These are phyloP conservation scores for Kwoniella mangroviensis DNA, from an alignment of 768 basidiomycete genomes.

Conservation along the genomic window DNA sequence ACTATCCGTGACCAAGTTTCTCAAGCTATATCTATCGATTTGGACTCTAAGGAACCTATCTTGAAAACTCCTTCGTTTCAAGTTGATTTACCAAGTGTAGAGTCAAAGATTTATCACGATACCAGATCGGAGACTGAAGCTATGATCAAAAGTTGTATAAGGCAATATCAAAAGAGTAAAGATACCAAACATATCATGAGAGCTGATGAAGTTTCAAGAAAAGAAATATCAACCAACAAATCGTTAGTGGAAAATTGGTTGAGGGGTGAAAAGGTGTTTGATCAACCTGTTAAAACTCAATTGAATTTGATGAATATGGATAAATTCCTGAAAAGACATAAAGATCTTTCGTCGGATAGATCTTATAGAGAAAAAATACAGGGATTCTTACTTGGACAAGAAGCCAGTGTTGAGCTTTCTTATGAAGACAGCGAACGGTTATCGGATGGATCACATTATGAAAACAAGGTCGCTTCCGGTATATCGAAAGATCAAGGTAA, in stretches of 20 bases:
- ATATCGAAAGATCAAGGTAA: not conserved
- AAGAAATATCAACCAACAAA: not conserved
- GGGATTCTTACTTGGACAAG: not conserved
- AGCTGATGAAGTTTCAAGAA: not conserved
- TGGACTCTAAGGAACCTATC: not conserved
- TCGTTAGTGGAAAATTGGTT: not conserved
- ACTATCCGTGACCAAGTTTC: not conserved
- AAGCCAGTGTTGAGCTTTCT: not conserved
- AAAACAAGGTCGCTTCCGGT: not conserved
- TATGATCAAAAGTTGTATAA: not conserved
- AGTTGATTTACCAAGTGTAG: not conserved
- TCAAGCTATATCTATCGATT: not conserved
- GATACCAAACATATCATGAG: not conserved
- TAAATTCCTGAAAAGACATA: not conserved
- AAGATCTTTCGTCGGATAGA: not conserved
- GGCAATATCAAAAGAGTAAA: not conserved
- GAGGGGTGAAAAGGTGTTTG: not conserved
- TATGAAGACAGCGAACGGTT: not conserved
- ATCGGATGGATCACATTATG: not conserved
- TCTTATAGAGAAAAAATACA: not conserved
- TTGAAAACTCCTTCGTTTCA: not conserved
- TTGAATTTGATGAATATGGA: not conserved
- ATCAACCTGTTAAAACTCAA: not conserved
- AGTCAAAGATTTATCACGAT: not conserved
- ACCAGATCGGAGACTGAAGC: not conserved